These are phyloP conservation scores for Gymnopilus dilepis DNA, from an alignment of 768 basidiomycete species.

Conservation along the genomic window DNA sequence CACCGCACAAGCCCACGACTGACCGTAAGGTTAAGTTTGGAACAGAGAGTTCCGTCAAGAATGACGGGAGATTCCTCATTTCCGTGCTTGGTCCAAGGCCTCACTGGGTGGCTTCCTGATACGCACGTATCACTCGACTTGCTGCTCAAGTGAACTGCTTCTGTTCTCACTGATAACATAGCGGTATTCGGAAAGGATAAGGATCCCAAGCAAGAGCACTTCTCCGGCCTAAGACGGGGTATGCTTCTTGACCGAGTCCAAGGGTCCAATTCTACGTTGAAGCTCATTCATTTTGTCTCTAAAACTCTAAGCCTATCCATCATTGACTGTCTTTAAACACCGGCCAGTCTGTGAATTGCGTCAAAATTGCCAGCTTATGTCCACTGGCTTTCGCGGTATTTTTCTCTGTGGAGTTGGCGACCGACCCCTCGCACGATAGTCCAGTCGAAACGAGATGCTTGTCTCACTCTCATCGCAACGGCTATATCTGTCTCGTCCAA, in stretches of 20 bases:
- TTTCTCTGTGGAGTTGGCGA: conserved; percentile 3
- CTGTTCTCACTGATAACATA: conserved; percentile 1
- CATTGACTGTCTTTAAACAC: not conserved
- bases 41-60: conserved; percentile 12
- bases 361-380: not conserved
- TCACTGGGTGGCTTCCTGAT: conserved; percentile 10
- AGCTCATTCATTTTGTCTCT: not conserved
- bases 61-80: conserved; percentile 8
- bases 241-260: not conserved
- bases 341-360: conserved; percentile 12
- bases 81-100: conserved; percentile 9
- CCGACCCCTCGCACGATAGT: not conserved
- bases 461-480: conserved; percentile 17
- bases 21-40: conserved; percentile 16
- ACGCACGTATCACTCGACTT: not conserved
- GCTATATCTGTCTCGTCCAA: conserved; percentile 5
- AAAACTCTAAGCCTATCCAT: not conserved
- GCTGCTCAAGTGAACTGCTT: conserved; percentile 1
- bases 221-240: not conserved
- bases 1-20: conserved; percentile 1
- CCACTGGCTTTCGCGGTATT: not conserved
- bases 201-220: not conserved
- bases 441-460: conserved; percentile 11
- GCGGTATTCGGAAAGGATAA: not conserved
- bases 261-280: not conserved